A percentile compares a stretch with the other conserved stretches of the same genome.
Evolutionary conservation across 208 protist species (phyloP).

Genomic region (Leishmania turanica): DNA sequence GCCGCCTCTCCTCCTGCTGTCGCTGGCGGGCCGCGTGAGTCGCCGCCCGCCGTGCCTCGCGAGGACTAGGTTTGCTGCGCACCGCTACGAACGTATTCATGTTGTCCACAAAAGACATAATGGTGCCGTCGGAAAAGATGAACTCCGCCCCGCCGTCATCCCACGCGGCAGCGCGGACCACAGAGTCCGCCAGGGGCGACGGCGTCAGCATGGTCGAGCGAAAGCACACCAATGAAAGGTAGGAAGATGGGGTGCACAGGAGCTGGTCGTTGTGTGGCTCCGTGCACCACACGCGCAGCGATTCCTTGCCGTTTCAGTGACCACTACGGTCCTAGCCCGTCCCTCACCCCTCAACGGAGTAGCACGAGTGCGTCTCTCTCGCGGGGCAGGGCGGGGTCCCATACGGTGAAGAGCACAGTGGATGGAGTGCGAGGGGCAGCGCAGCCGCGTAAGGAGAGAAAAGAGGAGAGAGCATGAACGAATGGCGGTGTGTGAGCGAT

Average conservation of each 20-base stretch:
- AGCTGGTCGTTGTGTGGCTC: background rate
- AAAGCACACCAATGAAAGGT: background rate
- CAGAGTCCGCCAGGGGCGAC: conserved; percentile 12
- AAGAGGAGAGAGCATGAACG: background rate
- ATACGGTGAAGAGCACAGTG: background rate
- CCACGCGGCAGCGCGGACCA: conserved; percentile 69
- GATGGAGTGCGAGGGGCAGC: background rate
- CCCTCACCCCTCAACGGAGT: background rate
- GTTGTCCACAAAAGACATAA: conserved; percentile 77
- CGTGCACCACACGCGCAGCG: background rate
- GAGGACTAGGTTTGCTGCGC: conserved; percentile 4
- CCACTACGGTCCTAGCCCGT: background rate
- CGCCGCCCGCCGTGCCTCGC: background rate
- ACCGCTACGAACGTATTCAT: conserved; percentile 89
- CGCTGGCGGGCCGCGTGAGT: background rate
- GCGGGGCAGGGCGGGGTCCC: background rate
- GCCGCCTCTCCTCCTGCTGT: background rate
- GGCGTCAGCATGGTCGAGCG: background rate
- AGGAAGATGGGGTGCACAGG: background rate
- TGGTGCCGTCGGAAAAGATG: conserved; percentile 81
- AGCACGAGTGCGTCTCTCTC: background rate
- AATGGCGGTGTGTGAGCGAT: background rate
- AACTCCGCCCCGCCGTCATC: conserved; percentile 74
- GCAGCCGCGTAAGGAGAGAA: background rate
- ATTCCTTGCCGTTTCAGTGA: background rate